These are phyloP conservation scores for Suzukiozyma palmioleophila DNA, from an alignment of 1,139 yeast species.

Conservation along the genomic window DNA sequence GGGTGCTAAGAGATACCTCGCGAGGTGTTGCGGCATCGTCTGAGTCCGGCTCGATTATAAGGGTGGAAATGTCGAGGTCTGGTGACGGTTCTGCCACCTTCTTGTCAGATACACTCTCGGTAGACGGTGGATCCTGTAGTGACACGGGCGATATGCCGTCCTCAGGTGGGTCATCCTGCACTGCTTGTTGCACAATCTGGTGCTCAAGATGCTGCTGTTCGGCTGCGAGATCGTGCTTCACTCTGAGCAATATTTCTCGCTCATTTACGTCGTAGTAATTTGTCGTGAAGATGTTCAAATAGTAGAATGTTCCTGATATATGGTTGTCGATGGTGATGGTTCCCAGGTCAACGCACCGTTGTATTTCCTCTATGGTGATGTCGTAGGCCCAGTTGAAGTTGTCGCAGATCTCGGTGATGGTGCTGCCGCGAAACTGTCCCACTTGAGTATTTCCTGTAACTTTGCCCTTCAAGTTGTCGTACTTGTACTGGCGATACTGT, in stretches of 20 bases:
- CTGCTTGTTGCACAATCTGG: neutral
- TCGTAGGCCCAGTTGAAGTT: constrained; percentile 60
- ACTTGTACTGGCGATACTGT: constrained; percentile 23
- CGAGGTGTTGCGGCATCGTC: no score
- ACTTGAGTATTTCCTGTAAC: constrained; percentile 20
- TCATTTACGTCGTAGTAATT: constrained; percentile 11
- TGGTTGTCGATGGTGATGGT: constrained; percentile 62
- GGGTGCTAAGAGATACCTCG: no score
- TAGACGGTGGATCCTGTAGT: no score
- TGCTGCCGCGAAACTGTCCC: constrained; percentile 28
- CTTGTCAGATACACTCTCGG: no score
- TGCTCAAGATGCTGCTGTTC: constrained; percentile 15
- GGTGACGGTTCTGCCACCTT: no score
- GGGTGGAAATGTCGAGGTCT: no score
- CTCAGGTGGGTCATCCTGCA: neutral
- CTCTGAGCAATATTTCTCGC: constrained; percentile 8
- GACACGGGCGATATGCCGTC: no score
- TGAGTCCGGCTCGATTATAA: no score
- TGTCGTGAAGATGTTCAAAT: constrained; percentile 23
- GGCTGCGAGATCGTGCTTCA: constrained; percentile 13
- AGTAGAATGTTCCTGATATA: constrained; percentile 53
- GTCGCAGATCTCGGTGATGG: constrained; percentile 35
- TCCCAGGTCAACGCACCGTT: constrained; percentile 55
- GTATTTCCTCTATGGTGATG: constrained; percentile 65
- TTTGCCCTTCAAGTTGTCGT: constrained; percentile 21